Conservation (phyloP, 2,329 filamentous ascomycete species). For the Phyllosticta capitalensis region DNA sequence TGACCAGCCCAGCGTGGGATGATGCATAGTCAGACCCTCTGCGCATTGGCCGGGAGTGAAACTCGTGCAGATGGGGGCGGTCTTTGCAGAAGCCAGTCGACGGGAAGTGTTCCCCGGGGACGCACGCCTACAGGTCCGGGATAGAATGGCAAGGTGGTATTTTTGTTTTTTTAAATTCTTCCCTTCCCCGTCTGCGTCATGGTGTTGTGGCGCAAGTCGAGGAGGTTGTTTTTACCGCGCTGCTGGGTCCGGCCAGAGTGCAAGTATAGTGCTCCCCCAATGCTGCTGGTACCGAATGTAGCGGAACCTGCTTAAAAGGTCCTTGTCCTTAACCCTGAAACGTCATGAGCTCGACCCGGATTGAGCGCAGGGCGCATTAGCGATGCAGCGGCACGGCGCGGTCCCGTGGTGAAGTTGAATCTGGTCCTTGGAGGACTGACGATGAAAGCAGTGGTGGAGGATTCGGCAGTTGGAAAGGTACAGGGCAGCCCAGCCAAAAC, state of each 20-base stretch:
- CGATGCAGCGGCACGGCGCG: slow-evolving; percentile 6
- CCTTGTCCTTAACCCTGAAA: slow-evolving; percentile 4
- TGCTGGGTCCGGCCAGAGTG: neutral
- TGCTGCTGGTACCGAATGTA: slow-evolving; percentile 2
- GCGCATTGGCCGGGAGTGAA: neutral
- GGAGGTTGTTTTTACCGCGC: neutral
- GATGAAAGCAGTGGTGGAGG: neutral
- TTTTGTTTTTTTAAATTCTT: neutral
- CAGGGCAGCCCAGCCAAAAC: neutral
- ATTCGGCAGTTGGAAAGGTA: slow-evolving; percentile 3
- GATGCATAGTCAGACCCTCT: neutral
- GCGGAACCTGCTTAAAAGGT: neutral
- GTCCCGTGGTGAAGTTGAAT: neutral
- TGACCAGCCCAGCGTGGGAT: slow-evolving; percentile 1
- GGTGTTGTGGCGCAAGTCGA: neutral
- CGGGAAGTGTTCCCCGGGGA: slow-evolving; percentile 2
- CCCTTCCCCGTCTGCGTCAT: neutral
- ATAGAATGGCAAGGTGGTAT: neutral
- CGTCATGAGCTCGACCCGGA: neutral
- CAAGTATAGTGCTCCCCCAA: neutral
- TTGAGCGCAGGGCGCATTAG: neutral
- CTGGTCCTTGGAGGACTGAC: neutral
- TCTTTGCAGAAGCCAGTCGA: neutral
- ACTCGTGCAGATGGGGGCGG: neutral
- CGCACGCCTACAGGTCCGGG: neutral